Base-by-base conservation (phyloP, 2,329 filamentous ascomycete species). In the Fusarium pilosicola region DNA sequence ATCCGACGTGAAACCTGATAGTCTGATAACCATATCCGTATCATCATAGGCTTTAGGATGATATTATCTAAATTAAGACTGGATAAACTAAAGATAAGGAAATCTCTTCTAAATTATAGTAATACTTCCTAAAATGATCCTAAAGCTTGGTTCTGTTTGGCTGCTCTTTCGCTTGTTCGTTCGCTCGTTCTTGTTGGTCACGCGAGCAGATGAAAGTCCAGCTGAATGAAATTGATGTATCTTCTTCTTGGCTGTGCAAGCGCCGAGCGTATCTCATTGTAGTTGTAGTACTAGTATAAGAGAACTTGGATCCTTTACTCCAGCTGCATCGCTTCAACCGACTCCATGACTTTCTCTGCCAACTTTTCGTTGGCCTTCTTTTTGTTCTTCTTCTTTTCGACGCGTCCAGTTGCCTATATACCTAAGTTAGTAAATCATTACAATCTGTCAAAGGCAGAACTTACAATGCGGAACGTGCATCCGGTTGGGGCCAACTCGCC, bases 31-130 rank as follows among this genome's bases (percentile, higher is more conserved):
- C 15, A 44, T 44, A 24, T 15, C 39, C 14, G 5, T 30, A 12
- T 51, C 11, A 18, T 18, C 48, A 24, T 49, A 24, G 11, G 7
- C 22, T 34, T 49, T 34, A 36, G 13, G 32, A 34, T 36, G 0
- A 20, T 26, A 24, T 24, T 24, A 34, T 36, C 8, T 26, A 36
- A 52, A 20, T 20, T 14, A 9, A 30, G 8, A 34, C 17, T 51
- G 0, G 14, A 36, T 20, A 2, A 7, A 20, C n/a, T 18, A 30
- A 30, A 34, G 0, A 3, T 3, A 8, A 34, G 32, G 0, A 34
- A 15, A 3, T 34, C 14, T 0, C 32, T 34, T 34, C 14, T 34
- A 34, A 34, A 34, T 34, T 34, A 3, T 34, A 15, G 0, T 3
- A 15, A 34, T 34, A 3, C 2, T 34, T 34, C 14, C 32, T 34